These are phyloP conservation scores for Flaveria robusta DNA, from an alignment of 129 eudicot genomes.

Conservation along the genomic window DNA sequence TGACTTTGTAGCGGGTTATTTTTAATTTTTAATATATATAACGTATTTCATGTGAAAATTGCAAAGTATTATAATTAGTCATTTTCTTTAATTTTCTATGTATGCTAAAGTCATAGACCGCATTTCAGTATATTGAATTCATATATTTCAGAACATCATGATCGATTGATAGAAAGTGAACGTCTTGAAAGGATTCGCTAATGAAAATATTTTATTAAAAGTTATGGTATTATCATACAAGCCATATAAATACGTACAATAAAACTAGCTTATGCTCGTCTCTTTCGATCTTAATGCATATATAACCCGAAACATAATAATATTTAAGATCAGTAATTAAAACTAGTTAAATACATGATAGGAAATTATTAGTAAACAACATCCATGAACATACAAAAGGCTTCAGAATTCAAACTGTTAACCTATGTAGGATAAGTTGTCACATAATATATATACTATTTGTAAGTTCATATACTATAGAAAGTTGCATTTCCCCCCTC, in stretches of 20 bases:
- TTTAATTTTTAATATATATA: not conserved
- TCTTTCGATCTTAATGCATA: too few species aligned
- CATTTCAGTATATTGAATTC: too few species aligned
- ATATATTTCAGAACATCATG: too few species aligned
- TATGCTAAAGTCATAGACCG: not conserved
- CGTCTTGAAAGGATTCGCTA: too few species aligned
- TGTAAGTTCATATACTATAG: not conserved
- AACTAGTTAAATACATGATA: not conserved
- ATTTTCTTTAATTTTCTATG: not conserved
- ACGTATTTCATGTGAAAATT: conserved; percentile 5
- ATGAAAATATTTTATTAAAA: too few species aligned
- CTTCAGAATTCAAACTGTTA: not conserved
- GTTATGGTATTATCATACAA: too few species aligned
- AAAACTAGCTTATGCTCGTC: too few species aligned
- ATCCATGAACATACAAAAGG: conserved; percentile 8
- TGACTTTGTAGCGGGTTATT: conserved; percentile 8
- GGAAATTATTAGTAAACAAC: conserved; percentile 11
- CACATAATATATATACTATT: not conserved
- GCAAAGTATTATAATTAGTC: not conserved
- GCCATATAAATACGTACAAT: too few species aligned
- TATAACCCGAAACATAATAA: too few species aligned
- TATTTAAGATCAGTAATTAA: not conserved
- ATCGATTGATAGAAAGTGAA: too few species aligned
- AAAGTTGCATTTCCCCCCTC: not conserved
- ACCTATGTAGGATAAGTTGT: conserved; percentile 7